Evolutionary conservation across 108 stramenopile genomes (phyloP).

Genomic region (Skeletonema grethae): DNA sequence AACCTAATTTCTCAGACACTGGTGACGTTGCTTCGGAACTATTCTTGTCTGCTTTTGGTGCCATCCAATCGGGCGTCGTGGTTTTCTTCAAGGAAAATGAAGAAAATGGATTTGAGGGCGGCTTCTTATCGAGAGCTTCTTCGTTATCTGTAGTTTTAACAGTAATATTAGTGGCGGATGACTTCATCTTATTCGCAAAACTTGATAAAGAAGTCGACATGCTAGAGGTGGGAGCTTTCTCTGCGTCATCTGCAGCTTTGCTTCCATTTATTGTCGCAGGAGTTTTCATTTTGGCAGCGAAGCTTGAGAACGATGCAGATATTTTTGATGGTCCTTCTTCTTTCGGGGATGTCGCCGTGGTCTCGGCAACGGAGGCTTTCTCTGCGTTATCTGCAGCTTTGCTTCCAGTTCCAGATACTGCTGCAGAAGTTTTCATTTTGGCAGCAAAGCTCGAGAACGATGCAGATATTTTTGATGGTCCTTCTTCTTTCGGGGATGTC

Average conservation of each 20-base stretch:
- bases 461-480: not conserved
- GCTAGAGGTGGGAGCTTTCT: conserved; percentile 9
- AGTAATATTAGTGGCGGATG: not conserved
- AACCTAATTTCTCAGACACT: conserved; percentile 6
- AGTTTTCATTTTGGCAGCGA: conserved; percentile 18
- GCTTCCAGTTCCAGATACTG: not conserved
- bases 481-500: not conserved
- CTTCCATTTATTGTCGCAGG: not conserved
- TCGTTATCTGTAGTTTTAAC: not conserved
- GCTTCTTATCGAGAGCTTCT: not conserved
- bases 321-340: conserved; percentile 1
- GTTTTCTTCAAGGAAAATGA: conserved; percentile 1
- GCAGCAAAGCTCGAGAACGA: conserved; percentile 29
- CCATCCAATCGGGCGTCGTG: not conserved
- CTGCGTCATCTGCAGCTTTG: conserved; percentile 1
- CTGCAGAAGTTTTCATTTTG: conserved; percentile 7
- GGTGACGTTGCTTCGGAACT: not conserved
- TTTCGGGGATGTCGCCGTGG: not conserved
- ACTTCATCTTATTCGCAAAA: conserved; percentile 1
- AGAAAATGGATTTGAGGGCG: not conserved
- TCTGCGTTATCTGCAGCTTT: conserved; percentile 7
- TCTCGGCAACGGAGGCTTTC: not conserved
- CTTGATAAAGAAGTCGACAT: conserved; percentile 5
- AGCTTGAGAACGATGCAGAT: conserved; percentile 22
- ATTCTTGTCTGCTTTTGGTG: not conserved